Evolutionary conservation across 2,329 filamentous ascomycete genomes (phyloP).

Genomic region (Teratosphaeria viscida): DNA sequence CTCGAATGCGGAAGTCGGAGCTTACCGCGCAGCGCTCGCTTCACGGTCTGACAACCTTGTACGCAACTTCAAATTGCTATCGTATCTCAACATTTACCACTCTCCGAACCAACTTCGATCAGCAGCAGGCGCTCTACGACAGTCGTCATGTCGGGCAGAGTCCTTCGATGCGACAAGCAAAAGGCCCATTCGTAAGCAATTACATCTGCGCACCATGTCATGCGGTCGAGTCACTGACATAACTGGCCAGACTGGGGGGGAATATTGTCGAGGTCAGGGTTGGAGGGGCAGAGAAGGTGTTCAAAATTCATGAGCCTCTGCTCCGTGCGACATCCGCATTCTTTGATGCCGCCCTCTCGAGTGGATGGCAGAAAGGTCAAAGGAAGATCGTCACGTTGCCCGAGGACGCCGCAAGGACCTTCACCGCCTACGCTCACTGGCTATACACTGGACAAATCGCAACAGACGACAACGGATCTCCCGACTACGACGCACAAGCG

Average conservation of each 20-base stretch:
- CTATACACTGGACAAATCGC: constrained; percentile 1
- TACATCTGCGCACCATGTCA: background rate
- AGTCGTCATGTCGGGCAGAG: background rate
- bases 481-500: background rate
- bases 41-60: background rate
- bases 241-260: background rate
- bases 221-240: background rate
- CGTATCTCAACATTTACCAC: no score
- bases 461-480: background rate
- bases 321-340: constrained; percentile 1
- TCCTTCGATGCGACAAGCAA: background rate
- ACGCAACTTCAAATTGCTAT: no score
- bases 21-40: background rate
- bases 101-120: background rate
- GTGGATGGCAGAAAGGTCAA: constrained; percentile 2
- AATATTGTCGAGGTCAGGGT: constrained; percentile 20
- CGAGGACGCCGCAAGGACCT: background rate
- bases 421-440: constrained; percentile 2
- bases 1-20: background rate
- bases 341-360: constrained; percentile 4
- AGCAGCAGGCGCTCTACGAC: background rate
- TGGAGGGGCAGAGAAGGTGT: background rate
- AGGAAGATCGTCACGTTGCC: background rate
- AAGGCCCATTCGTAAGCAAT: background rate
- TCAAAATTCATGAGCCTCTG: background rate